Conservation (phyloP, 2,329 filamentous ascomycete species). For the Pestalotiopsis sp. region DNA sequence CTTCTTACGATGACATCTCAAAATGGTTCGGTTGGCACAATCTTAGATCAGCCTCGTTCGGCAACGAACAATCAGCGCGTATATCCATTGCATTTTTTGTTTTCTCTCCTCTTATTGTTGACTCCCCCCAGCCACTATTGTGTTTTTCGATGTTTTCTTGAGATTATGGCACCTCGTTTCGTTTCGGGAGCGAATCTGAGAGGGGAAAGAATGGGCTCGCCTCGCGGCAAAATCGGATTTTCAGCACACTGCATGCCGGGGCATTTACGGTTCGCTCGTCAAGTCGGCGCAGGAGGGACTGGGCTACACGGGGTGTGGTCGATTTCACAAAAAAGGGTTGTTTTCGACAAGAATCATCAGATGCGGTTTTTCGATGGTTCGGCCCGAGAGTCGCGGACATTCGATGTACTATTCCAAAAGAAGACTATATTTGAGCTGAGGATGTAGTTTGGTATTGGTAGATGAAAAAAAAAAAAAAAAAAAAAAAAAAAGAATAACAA, state of each 20-base stretch:
- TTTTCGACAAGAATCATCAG: background rate
- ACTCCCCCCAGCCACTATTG: background rate
- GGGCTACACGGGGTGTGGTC: background rate
- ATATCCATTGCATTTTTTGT: conserved; percentile 24
- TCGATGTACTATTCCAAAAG: no score
- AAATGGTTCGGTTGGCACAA: conserved; percentile 15
- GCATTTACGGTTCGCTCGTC: background rate
- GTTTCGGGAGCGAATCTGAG: background rate
- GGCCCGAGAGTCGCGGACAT: background rate
- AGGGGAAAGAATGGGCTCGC: conserved; percentile 10
- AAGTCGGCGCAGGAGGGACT: background rate
- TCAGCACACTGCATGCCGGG: background rate
- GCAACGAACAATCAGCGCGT: conserved; percentile 31
- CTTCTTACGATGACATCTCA: conserved; percentile 1
- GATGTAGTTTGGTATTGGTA: no score
- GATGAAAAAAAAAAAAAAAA: no score
- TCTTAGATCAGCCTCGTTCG: conserved; percentile 31
- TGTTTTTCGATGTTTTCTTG: background rate
- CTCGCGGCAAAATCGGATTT: conserved; percentile 11
- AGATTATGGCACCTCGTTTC: background rate
- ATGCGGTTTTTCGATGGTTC: background rate
- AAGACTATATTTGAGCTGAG: no score
- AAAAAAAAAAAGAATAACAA: no score
- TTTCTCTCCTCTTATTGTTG: background rate
- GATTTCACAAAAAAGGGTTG: background rate